Evolutionary conservation across 2,329 filamentous ascomycete genomes (phyloP).

Genomic region (Simplicillium sp.): DNA sequence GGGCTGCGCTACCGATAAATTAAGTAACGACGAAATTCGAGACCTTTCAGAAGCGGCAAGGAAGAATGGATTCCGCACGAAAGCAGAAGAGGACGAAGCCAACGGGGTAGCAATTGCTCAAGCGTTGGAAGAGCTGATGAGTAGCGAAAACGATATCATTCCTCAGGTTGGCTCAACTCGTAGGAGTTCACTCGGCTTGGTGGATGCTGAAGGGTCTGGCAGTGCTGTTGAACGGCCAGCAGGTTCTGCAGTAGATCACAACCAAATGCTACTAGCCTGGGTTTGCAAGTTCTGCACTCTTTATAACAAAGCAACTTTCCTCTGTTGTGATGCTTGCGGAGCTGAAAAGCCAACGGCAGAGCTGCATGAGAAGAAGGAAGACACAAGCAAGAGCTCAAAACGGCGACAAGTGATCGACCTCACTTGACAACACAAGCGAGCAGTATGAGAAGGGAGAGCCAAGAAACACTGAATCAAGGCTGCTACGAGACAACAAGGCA

Average conservation of each 20-base stretch:
- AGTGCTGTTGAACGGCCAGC: slow-evolving; percentile 1
- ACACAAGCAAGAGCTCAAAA: background rate
- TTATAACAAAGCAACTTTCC: slow-evolving; percentile 38
- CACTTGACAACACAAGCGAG: slow-evolving; percentile 17
- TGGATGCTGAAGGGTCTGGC: background rate
- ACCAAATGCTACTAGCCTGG: slow-evolving; percentile 28
- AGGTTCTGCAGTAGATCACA: slow-evolving; percentile 2
- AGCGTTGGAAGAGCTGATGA: slow-evolving; percentile 76
- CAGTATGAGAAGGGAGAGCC: too few species aligned
- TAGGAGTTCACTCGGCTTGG: background rate
- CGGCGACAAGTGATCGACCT: slow-evolving; percentile 19
- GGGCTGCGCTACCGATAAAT: slow-evolving; percentile 67
- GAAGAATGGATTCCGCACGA: slow-evolving; percentile 67
- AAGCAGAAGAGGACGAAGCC: slow-evolving; percentile 80
- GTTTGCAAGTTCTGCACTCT: slow-evolving; percentile 47
- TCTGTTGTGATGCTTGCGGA: slow-evolving; percentile 49
- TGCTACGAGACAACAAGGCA: too few species aligned
- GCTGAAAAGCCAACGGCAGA: slow-evolving; percentile 3
- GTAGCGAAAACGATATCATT: slow-evolving; percentile 54
- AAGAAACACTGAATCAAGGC: too few species aligned
- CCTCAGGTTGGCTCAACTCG: background rate
- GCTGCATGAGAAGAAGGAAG: slow-evolving; percentile 3
- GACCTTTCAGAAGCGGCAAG: slow-evolving; percentile 55
- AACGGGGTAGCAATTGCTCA: slow-evolving; percentile 82
- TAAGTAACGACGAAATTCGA: slow-evolving; percentile 55